phyloP scores from a whole-genome alignment of 1,284 basidiomycete genomes.

The Tilletia indica region DNA sequence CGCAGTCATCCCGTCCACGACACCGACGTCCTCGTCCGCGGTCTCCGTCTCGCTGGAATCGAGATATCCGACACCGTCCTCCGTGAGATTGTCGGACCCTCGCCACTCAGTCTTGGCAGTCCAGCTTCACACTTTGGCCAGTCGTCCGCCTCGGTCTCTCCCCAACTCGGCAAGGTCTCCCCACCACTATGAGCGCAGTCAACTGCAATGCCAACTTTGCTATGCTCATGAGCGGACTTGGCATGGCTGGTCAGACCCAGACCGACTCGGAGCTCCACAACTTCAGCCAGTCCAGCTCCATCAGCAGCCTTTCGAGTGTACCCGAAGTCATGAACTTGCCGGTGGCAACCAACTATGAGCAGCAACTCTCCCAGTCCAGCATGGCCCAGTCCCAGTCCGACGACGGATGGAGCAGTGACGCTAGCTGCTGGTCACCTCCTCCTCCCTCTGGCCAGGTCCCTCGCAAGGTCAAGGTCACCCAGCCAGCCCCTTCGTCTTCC shows the following conservation, averaged over 20 bases:
- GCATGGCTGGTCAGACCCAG: neutral
- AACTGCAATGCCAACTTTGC: constrained; percentile 13
- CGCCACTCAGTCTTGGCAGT: neutral
- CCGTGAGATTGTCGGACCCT: constrained; percentile 16
- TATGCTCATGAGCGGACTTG: constrained; percentile 13
- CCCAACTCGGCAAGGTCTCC: neutral
- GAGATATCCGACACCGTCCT: constrained; percentile 4
- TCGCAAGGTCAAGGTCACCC: constrained; percentile 13
- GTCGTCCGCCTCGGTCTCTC: neutral
- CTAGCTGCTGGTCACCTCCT: neutral
- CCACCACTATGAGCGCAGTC: neutral
- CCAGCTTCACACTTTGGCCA: neutral
- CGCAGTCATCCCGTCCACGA: constrained; percentile 5
- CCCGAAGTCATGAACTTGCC: neutral
- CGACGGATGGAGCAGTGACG: constrained; percentile 15
- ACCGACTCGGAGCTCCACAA: neutral
- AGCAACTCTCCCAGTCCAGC: neutral
- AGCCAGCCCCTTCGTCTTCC: neutral
- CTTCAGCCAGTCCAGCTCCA: constrained; percentile 8
- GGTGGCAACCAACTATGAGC: neutral
- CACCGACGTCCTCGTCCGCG: constrained; percentile 6
- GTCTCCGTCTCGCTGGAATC: neutral
- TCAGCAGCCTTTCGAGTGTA: constrained; percentile 13
- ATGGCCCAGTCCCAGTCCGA: constrained; percentile 16
- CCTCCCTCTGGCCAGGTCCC: neutral